Conservation (phyloP, 305 asterid genomes). For the Solanum hybrid region DNA sequence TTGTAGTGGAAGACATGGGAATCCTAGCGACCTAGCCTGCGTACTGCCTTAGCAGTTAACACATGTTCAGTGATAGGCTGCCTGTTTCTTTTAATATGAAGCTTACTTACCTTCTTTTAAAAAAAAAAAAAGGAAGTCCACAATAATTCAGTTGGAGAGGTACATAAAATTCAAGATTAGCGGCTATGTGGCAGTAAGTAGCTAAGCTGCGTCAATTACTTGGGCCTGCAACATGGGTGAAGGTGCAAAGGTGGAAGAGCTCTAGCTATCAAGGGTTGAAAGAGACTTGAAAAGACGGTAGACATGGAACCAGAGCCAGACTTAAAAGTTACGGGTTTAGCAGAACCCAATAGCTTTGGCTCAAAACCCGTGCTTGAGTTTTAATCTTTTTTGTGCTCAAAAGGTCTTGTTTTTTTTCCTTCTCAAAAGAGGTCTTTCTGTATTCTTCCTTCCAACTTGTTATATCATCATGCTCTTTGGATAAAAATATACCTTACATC, state of each 20-base stretch:
- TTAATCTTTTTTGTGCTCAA: neutral
- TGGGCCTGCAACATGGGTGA: neutral
- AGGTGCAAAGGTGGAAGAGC: neutral
- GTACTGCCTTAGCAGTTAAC: neutral
- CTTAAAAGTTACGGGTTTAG: neutral
- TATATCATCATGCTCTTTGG: neutral
- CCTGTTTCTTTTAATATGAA: neutral
- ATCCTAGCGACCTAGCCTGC: neutral
- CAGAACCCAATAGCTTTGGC: neutral
- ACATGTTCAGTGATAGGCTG: neutral
- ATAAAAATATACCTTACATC: neutral
- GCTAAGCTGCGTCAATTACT: neutral
- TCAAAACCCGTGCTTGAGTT: neutral
- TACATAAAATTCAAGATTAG: neutral
- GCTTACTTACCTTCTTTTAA: neutral
- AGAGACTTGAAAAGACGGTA: neutral
- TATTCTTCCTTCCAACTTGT: neutral
- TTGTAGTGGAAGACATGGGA: neutral
- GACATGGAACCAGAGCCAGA: neutral
- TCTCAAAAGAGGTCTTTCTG: neutral
- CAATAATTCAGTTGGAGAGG: neutral
- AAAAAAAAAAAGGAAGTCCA: neutral
- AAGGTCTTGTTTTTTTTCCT: neutral
- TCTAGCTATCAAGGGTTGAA: neutral
- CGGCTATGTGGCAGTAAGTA: neutral